Conservation (phyloP, 2,329 filamentous ascomycete genomes). For the Nakataea oryzae region DNA sequence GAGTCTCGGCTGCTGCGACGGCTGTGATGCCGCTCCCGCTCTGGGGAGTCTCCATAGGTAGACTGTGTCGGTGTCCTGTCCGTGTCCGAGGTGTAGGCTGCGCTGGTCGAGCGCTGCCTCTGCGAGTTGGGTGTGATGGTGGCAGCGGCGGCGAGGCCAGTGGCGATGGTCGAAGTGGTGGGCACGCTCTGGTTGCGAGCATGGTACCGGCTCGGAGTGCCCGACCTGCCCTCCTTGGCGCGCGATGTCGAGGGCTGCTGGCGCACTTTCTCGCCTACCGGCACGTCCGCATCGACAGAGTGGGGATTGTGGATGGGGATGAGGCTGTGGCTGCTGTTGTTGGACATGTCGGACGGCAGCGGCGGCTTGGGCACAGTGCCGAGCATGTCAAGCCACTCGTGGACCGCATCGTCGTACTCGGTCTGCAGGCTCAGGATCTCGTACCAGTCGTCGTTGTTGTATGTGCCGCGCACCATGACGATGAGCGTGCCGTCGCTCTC, state of each 20-base stretch:
- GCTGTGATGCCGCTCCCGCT: background rate
- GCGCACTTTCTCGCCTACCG: constrained; percentile 23
- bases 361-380: constrained; percentile 40
- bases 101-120: background rate
- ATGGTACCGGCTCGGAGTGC: constrained; percentile 23
- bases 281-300: constrained; percentile 18
- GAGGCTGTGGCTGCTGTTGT: background rate
- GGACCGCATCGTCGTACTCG: constrained; percentile 64
- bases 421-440: constrained; percentile 72
- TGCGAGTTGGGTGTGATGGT: background rate
- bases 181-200: constrained; percentile 17
- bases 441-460: constrained; percentile 61
- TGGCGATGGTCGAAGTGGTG: constrained; percentile 11
- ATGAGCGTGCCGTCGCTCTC: constrained; percentile 62
- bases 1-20: background rate
- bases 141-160: background rate
- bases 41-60: constrained; percentile 11
- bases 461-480: constrained; percentile 69
- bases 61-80: constrained; percentile 28
- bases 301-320: constrained; percentile 13
- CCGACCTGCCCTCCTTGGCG: constrained; percentile 9
- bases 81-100: constrained; percentile 3
- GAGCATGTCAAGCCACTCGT: constrained; percentile 83
- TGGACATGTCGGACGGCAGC: constrained; percentile 10
- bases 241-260: constrained; percentile 9